Conservation (phyloP, 2,329 filamentous ascomycete species). For the Alternaria triticina region DNA sequence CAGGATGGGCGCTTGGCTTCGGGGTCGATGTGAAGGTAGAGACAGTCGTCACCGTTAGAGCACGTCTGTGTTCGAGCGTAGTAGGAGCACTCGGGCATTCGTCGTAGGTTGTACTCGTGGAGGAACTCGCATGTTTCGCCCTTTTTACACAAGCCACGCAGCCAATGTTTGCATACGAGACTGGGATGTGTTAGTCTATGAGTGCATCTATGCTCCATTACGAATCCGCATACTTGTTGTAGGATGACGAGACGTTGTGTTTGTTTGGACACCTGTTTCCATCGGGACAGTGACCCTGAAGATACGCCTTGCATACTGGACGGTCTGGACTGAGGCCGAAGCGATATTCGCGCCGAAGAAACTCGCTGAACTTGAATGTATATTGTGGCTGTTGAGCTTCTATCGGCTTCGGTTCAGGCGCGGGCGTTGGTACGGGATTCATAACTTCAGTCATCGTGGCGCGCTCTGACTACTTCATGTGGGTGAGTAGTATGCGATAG, state of each 20-base stretch:
- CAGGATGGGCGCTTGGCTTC: conserved; percentile 65
- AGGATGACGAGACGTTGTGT: conserved; percentile 68
- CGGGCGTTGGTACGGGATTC: conserved; percentile 20
- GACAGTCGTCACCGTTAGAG: conserved; percentile 94
- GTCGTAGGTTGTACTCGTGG: conserved; percentile 97
- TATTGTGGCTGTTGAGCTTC: conserved; percentile 53
- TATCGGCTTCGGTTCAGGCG: conserved; percentile 37
- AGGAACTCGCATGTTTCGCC: conserved; percentile 96
- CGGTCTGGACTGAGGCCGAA: conserved; percentile 75
- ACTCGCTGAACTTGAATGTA: conserved; percentile 84
- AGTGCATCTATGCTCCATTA: background rate
- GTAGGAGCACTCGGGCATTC: conserved; percentile 98
- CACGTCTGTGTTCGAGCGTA: conserved; percentile 94
- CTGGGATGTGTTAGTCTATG: conserved; percentile 40
- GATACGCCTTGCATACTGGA: conserved; percentile 84
- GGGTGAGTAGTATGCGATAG: background rate
- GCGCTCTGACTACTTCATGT: background rate
- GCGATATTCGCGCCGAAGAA: conserved; percentile 81
- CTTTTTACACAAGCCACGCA: conserved; percentile 96
- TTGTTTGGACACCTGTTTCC: conserved; percentile 86
- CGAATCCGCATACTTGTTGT: conserved; percentile 63
- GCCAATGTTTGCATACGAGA: conserved; percentile 98
- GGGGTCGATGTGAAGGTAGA: conserved; percentile 89
- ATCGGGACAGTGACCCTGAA: conserved; percentile 84
- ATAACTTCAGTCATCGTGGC: conserved; percentile 40